Conservation (phyloP, 1,139 yeast species). For the Wickerhamomyces sp. region DNA sequence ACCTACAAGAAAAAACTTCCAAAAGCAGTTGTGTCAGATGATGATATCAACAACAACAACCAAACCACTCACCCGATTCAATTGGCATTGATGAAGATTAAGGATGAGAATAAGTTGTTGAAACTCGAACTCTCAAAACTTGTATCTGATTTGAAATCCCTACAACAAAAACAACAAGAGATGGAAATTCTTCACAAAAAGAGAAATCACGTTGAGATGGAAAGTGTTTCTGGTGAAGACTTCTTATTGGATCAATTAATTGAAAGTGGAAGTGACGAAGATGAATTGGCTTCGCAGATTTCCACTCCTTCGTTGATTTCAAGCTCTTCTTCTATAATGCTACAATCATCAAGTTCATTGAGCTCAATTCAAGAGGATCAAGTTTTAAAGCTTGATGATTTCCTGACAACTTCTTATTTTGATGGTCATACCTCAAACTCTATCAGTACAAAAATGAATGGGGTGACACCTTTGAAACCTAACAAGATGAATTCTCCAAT, state of each 20-base stretch:
- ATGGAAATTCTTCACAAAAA: constrained; percentile 13
- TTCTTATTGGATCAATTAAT: background rate
- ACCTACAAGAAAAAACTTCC: constrained; percentile 3
- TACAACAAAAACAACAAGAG: constrained; percentile 14
- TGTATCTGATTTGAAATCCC: constrained; percentile 19
- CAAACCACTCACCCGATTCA: constrained; percentile 8
- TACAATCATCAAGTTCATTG: constrained; percentile 13
- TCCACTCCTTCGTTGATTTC: constrained; percentile 21
- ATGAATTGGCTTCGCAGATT: constrained; percentile 19
- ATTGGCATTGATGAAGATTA: constrained; percentile 17
- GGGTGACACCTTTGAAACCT: background rate
- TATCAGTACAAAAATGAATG: constrained; percentile 3
- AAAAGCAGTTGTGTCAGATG: background rate
- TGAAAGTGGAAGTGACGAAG: constrained; percentile 14
- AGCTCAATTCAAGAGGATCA: constrained; percentile 21
- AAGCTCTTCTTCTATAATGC: constrained; percentile 13
- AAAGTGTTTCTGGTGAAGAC: constrained; percentile 5
- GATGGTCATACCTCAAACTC: constrained; percentile 14
- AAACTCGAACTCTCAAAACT: constrained; percentile 22
- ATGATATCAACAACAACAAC: too few relatives aligned
- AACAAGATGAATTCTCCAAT: constrained; percentile 1
- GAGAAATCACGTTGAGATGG: constrained; percentile 17
- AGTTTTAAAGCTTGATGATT: constrained; percentile 19
- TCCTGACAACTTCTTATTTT: constrained; percentile 19
- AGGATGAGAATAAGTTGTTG: constrained; percentile 20